Conservation (phyloP, 495 filamentous ascomycete genomes). For the Penicillium alfredii region DNA sequence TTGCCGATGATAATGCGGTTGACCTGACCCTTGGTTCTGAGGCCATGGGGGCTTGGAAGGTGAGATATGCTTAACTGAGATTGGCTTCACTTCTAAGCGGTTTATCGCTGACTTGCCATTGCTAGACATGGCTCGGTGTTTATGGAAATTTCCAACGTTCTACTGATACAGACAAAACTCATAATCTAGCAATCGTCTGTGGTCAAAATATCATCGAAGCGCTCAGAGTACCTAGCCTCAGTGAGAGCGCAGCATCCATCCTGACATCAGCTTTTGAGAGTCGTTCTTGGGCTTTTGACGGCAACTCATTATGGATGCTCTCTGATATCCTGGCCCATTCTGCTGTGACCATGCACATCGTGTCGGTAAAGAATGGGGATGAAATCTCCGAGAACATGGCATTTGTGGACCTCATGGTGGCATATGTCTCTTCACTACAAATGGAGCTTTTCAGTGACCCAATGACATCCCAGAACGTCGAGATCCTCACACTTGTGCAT, state of each 20-base stretch:
- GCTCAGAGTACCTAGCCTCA: conserved; percentile 14
- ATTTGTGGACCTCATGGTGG: conserved; percentile 63
- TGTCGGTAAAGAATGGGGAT: conserved; percentile 51
- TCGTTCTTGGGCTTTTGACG: conserved; percentile 18
- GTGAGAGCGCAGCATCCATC: conserved; percentile 19
- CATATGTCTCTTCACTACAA: conserved; percentile 46
- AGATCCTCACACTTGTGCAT: conserved; percentile 45
- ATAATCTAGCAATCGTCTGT: conserved; percentile 27
- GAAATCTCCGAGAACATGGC: conserved; percentile 59
- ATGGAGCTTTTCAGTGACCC: conserved; percentile 27
- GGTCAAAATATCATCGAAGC: conserved; percentile 31
- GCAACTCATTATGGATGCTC: conserved; percentile 15
- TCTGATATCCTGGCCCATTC: conserved; percentile 32
- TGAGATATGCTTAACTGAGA: conserved; percentile 14
- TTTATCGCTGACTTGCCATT: too few species aligned
- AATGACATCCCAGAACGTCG: conserved; percentile 27
- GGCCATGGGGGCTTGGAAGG: conserved; percentile 35
- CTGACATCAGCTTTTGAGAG: conserved; percentile 20
- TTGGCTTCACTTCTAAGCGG: too few species aligned
- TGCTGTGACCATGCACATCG: conserved; percentile 30
- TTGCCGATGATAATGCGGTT: conserved; percentile 14
- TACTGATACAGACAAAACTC: conserved; percentile 2
- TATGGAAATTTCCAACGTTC: conserved; percentile 13
- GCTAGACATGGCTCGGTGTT: conserved; percentile 20
- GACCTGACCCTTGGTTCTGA: conserved; percentile 23